Conservation (phyloP, 805 yeast species). For the Starmerella kuoi region DNA sequence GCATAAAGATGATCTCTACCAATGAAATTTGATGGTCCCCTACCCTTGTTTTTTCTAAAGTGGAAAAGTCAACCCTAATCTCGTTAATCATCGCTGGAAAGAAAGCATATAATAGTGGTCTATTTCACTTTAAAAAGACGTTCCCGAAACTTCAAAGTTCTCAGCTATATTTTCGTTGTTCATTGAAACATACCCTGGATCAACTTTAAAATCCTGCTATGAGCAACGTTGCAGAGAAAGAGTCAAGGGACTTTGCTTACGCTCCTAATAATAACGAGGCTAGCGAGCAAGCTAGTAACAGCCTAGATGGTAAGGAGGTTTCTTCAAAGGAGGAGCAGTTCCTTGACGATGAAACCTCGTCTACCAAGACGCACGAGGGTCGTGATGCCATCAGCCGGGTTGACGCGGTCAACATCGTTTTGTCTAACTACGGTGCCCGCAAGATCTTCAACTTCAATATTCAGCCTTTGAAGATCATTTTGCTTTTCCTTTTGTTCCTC, state of each 20-base stretch:
- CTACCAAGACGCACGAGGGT: not conserved
- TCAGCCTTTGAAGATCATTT: constrained; percentile 15
- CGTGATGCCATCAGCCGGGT: constrained; percentile 9
- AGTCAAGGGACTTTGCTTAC: not conserved
- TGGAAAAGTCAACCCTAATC: not conserved
- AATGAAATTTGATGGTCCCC: not conserved
- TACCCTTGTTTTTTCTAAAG: not conserved
- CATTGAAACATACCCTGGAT: too few species aligned
- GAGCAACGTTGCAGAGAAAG: not conserved
- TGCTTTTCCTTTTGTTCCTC: constrained; percentile 40
- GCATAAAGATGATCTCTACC: constrained; percentile 3
- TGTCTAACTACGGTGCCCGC: constrained; percentile 3
- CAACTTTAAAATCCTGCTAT: not conserved
- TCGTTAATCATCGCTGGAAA: not conserved
- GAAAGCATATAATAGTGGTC: too few species aligned
- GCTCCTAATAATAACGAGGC: not conserved
- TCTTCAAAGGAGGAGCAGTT: not conserved
- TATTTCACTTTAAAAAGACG: not conserved
- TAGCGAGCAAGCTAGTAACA: not conserved
- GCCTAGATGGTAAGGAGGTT: not conserved
- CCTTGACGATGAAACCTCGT: not conserved
- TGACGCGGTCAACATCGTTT: constrained; percentile 7
- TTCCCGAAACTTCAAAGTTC: not conserved
- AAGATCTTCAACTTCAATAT: constrained; percentile 1
- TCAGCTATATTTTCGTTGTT: too few species aligned